Evolutionary conservation across 345 rosid genomes (phyloP).

Genomic region (Luvunga scandens): DNA sequence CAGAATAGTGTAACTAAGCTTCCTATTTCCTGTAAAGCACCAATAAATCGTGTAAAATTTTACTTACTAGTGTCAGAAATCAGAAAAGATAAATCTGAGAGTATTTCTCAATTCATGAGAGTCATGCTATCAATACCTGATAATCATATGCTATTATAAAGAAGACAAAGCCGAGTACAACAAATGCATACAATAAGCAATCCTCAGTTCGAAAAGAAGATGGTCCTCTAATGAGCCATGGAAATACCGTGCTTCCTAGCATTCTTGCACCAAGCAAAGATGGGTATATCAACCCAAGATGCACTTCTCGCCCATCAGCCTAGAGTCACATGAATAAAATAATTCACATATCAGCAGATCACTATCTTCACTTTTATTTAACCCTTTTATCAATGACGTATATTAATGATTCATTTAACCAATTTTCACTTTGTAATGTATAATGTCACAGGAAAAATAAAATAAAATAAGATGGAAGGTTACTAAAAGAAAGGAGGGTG

Average conservation of each 20-base stretch:
- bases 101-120: not conserved
- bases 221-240: conserved; percentile 72
- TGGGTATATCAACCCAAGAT: conserved; percentile 78
- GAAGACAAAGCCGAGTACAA: conserved; percentile 54
- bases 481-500: not conserved
- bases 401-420: not conserved
- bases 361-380: not conserved
- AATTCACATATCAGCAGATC: not conserved
- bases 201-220: conserved; percentile 73
- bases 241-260: conserved; percentile 87
- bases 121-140: conserved; percentile 51
- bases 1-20: conserved; percentile 67
- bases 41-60: conserved; percentile 8
- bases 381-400: not conserved
- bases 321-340: conserved; percentile 21
- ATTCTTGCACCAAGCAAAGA: conserved; percentile 88
- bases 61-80: conserved; percentile 3
- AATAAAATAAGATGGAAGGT: not conserved
- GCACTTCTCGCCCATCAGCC: conserved; percentile 97
- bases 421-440: not conserved
- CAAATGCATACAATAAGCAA: conserved; percentile 61
- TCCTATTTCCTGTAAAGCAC: conserved; percentile 73
- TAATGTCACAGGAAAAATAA: not conserved
- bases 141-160: conserved; percentile 89
- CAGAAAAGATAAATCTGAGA: not conserved